Percentiles rank a stretch among this genome's conserved stretches.
phyloP scores from a whole-genome alignment of 345 rosid genomes.

The Reutealis trisperma region DNA sequence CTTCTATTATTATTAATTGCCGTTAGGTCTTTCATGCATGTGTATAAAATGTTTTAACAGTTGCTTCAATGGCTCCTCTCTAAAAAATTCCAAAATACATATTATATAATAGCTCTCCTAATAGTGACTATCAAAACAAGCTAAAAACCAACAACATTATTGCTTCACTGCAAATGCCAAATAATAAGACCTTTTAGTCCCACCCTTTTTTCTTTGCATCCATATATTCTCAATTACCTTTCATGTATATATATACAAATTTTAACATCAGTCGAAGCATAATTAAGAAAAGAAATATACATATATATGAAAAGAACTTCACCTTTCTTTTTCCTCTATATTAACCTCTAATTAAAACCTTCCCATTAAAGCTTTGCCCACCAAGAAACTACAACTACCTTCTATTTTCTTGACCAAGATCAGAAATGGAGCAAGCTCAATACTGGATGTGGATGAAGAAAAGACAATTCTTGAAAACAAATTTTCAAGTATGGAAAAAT shows the following conservation, averaged over 20 bases:
- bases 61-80: conserved; percentile 33
- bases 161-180: conserved; percentile 50
- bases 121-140: conserved; percentile 32
- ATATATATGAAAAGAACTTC: conserved; percentile 4
- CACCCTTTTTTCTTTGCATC: conserved; percentile 27
- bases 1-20: conserved; percentile 13
- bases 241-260: conserved; percentile 23
- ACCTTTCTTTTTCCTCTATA: conserved; percentile 12
- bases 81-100: conserved; percentile 30
- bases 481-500: conserved; percentile 18
- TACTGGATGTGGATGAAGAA: conserved; percentile 46
- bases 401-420: not conserved
- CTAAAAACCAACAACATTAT: conserved; percentile 34
- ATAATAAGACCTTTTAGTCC: conserved; percentile 38
- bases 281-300: too few species aligned
- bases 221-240: conserved; percentile 35
- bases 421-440: conserved; percentile 44
- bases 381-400: not conserved
- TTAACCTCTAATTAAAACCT: not conserved
- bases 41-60: conserved; percentile 30
- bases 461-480: conserved; percentile 21
- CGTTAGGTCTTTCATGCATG: conserved; percentile 30
- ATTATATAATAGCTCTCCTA: conserved; percentile 2
- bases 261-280: too few species aligned
- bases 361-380: not conserved